These are phyloP conservation scores for Allium cepa DNA, from an alignment of 106 monocot species.

Conservation along the genomic window DNA sequence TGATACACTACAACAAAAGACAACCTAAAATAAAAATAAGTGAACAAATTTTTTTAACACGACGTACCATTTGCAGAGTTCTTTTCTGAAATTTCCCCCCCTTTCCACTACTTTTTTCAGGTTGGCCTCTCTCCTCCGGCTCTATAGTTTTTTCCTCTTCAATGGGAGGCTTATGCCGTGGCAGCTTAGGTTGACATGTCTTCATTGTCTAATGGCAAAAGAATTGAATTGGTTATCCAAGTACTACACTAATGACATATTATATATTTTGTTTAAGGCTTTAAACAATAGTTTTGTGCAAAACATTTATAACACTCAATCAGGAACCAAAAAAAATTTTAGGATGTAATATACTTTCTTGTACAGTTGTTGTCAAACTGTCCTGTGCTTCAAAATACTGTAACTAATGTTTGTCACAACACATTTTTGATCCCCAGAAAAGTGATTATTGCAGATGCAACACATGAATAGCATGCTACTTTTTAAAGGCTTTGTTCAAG, in stretches of 20 bases:
- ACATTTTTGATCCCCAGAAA: too few relatives aligned
- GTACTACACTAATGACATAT: not conserved
- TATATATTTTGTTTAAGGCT: not conserved
- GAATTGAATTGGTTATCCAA: not conserved
- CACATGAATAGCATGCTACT: too few relatives aligned
- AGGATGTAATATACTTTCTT: too few relatives aligned
- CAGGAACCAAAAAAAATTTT: too few relatives aligned
- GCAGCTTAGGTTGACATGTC: conserved; percentile 26
- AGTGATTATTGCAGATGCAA: too few relatives aligned
- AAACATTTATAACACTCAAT: too few relatives aligned
- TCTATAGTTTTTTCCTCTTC: conserved; percentile 2
- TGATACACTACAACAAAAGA: not conserved
- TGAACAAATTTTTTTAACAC: not conserved
- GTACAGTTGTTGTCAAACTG: too few relatives aligned
- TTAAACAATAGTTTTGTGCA: too few relatives aligned
- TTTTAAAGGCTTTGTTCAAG: too few relatives aligned
- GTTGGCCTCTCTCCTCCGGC: not conserved
- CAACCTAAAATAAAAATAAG: not conserved
- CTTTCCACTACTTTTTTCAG: not conserved
- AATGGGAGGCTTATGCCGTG: conserved; percentile 6
- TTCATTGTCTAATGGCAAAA: not conserved
- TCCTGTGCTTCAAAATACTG: too few relatives aligned
- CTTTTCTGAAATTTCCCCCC: conserved; percentile 8
- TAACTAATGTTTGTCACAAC: too few relatives aligned
- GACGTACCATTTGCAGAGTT: conserved; percentile 12